Conservation (phyloP, 768 basidiomycete species). For the Punctularia strigosozonata region DNA sequence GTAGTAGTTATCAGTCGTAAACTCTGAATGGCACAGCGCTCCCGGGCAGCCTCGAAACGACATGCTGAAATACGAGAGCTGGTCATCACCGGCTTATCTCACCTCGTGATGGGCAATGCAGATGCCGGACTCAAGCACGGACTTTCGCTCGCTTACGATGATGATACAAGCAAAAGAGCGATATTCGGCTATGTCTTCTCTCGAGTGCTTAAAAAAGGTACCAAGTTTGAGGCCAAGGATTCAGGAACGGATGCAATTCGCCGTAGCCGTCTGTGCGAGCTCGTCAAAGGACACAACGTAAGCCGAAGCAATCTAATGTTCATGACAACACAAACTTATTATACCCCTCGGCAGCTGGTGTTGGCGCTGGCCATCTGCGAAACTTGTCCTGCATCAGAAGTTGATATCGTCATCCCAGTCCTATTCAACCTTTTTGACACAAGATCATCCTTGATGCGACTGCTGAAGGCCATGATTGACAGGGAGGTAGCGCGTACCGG, state of each 20-base stretch:
- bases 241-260: conserved; percentile 7
- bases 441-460: conserved; percentile 51
- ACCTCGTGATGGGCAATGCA: conserved; percentile 74
- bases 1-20: neutral
- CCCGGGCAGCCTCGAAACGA: conserved; percentile 9
- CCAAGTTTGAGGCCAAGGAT: conserved; percentile 57
- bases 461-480: conserved; percentile 80
- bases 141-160: conserved; percentile 65
- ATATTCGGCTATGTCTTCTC: conserved; percentile 84
- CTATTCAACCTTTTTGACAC: conserved; percentile 82
- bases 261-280: conserved; percentile 31
- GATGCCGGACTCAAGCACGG: conserved; percentile 87
- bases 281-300: conserved; percentile 68
- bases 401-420: conserved; percentile 77
- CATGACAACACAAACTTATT: neutral
- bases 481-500: conserved; percentile 72
- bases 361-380: conserved; percentile 83
- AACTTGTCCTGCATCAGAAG: conserved; percentile 66
- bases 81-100: conserved; percentile 69
- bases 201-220: conserved; percentile 68
- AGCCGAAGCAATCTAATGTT: conserved; percentile 16
- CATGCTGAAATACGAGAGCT: conserved; percentile 52
- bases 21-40: neutral
- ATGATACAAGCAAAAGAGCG: conserved; percentile 53
- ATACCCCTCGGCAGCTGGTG: conserved; percentile 31